Percentiles rank a stretch among this genome's conserved stretches.
Evolutionary conservation across 345 rosid species (phyloP).

Genomic region (rapeseed (Brassica napus)): Da-Ae NC_063436.1:25236001-25236500

Average conservation of each 20-base stretch:
- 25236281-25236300: slow-evolving; percentile 56
- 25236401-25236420: slow-evolving; percentile 90
- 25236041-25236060: slow-evolving; percentile 28
- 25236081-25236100: slow-evolving; percentile 31
- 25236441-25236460: slow-evolving; percentile 99
- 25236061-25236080: slow-evolving; percentile 33
- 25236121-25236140: background rate
- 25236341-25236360: slow-evolving; percentile 47
- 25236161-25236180: slow-evolving; percentile 14
- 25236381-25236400: slow-evolving; percentile 73
- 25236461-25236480: slow-evolving; percentile 81
- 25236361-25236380: slow-evolving; percentile 39
- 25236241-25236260: background rate
- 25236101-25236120: slow-evolving; percentile 27
- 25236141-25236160: background rate
- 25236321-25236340: slow-evolving; percentile 56
- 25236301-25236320: slow-evolving; percentile 86
- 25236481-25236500: slow-evolving; percentile 68
- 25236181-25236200: slow-evolving; percentile 30
- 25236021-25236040: slow-evolving; percentile 1
- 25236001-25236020: background rate
- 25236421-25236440: slow-evolving; percentile 86
- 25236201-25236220: slow-evolving; percentile 1
- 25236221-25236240: background rate
- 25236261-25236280: background rate